Evolutionary conservation across 352 stramenopile genomes (phyloP).

Genomic region (Thraustochytrium striatum): DNA sequence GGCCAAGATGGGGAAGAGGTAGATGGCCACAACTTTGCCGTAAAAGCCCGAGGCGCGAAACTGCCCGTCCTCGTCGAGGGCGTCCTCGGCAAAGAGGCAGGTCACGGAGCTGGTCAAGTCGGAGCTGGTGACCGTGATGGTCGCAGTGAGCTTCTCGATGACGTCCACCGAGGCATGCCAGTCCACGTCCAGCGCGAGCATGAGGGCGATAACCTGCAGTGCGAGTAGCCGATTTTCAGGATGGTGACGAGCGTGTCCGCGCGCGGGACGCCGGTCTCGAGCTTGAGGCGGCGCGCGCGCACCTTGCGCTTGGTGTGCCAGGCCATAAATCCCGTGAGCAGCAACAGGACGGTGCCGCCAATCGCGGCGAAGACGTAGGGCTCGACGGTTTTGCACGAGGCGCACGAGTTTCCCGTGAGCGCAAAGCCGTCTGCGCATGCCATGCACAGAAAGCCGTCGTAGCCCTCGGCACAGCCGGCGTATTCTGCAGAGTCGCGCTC

Average conservation of each 20-base stretch:
- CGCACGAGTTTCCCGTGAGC: background rate
- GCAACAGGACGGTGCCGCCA: background rate
- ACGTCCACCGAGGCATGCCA: slow-evolving; percentile 11
- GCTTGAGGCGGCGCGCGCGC: background rate
- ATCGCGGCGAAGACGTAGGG: slow-evolving; percentile 26
- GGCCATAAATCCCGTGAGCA: background rate
- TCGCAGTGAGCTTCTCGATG: background rate
- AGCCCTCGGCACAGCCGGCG: background rate
- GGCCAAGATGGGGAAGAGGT: slow-evolving; percentile 6
- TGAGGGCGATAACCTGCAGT: slow-evolving; percentile 21
- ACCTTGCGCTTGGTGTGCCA: slow-evolving; percentile 22
- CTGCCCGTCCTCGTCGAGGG: background rate
- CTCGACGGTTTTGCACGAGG: background rate
- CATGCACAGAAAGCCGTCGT: slow-evolving; percentile 22
- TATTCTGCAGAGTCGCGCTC: background rate
- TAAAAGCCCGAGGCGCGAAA: background rate
- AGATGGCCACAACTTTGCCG: slow-evolving; percentile 9
- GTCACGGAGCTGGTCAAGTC: slow-evolving; percentile 21
- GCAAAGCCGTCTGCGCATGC: slow-evolving; percentile 18
- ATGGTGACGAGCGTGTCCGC: slow-evolving; percentile 11
- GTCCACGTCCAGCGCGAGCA: slow-evolving; percentile 16
- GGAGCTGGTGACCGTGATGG: background rate
- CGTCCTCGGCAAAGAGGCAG: background rate
- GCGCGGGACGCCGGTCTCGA: background rate
- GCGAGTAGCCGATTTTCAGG: slow-evolving; percentile 43